A percentile compares a stretch with the other conserved stretches of the same genome.
These are phyloP conservation scores for Keithomyces neogunnii DNA, from an alignment of 2,329 filamentous ascomycete species.

Conservation along the genomic window DNA sequence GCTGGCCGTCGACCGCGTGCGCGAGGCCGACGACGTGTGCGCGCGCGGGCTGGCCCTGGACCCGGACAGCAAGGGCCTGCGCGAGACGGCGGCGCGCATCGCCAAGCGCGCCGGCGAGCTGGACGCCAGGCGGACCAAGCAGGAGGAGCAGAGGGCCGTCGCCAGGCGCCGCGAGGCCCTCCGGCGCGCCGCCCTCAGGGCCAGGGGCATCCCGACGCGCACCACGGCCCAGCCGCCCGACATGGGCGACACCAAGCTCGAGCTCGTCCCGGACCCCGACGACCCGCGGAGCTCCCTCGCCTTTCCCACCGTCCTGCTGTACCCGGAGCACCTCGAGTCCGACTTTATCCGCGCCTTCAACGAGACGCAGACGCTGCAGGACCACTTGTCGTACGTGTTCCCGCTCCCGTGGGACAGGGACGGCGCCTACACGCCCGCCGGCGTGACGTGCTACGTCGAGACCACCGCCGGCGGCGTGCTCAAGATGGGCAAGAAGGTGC, in stretches of 20 bases:
- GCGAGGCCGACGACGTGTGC: slow-evolving; percentile 75
- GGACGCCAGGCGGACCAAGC: slow-evolving; percentile 45
- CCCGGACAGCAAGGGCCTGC: slow-evolving; percentile 57
- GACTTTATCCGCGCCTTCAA: slow-evolving; percentile 87
- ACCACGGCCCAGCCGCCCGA: slow-evolving; percentile 67
- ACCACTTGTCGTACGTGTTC: slow-evolving; percentile 79
- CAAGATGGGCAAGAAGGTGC: slow-evolving; percentile 81
- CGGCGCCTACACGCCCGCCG: slow-evolving; percentile 53
- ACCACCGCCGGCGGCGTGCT: slow-evolving; percentile 70
- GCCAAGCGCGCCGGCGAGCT: slow-evolving; percentile 45
- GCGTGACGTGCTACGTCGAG: slow-evolving; percentile 85
- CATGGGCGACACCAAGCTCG: slow-evolving; percentile 73
- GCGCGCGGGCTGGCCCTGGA: slow-evolving; percentile 67
- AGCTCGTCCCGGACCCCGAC: slow-evolving; percentile 61
- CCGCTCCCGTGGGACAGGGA: slow-evolving; percentile 78
- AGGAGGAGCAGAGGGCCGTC: slow-evolving; percentile 45
- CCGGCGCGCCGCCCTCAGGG: slow-evolving; percentile 56
- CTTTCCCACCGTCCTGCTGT: slow-evolving; percentile 77
- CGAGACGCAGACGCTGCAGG: slow-evolving; percentile 65
- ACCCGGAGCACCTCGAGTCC: slow-evolving; percentile 71
- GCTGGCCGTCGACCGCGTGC: slow-evolving; percentile 66
- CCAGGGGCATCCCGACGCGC: slow-evolving; percentile 61
- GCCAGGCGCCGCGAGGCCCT: slow-evolving; percentile 49
- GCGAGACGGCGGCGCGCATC: slow-evolving; percentile 55
- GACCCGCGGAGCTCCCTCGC: slow-evolving; percentile 63